Evolutionary conservation across 2,329 filamentous ascomycete species (phyloP).

Genomic region (Plenodomus lindquistii): DNA sequence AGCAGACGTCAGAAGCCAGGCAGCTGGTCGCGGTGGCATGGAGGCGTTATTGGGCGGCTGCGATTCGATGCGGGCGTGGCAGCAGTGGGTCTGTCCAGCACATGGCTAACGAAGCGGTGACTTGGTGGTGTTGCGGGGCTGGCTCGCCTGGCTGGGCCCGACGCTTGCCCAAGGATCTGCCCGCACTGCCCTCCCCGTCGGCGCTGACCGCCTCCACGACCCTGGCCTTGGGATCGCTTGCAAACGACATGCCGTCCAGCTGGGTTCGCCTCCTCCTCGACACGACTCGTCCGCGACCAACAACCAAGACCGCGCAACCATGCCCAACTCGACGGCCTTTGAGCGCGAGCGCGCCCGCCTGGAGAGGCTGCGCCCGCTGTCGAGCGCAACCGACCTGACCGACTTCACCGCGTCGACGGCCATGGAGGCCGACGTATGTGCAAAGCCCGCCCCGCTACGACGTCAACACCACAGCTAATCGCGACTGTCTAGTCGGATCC

Average conservation of each 20-base stretch:
- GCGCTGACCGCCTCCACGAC: conserved; percentile 18
- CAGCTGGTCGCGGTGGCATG: conserved; percentile 5
- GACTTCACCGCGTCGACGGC: conserved; percentile 20
- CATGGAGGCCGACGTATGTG: conserved; percentile 21
- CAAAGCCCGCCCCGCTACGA: conserved; percentile 7
- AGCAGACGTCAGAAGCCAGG: conserved; percentile 5
- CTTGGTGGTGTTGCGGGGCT: conserved; percentile 12
- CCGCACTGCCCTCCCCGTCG: conserved; percentile 8
- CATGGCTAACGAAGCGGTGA: conserved; percentile 15
- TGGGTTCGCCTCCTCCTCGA: conserved; percentile 20
- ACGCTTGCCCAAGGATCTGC: conserved; percentile 6
- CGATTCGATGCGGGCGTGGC: conserved; percentile 9
- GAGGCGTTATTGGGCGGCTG: conserved; percentile 8
- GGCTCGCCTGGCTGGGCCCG: conserved; percentile 9
- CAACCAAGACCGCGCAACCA: conserved; percentile 2
- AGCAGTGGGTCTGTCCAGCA: conserved; percentile 11
- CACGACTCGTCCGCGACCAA: conserved; percentile 9
- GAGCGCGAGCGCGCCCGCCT: conserved; percentile 2
- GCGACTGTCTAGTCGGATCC: conserved; percentile 33
- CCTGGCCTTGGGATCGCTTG: conserved; percentile 15
- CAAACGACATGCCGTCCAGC: conserved; percentile 16
- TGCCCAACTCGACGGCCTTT: conserved; percentile 12
- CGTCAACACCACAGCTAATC: conserved; percentile 18
- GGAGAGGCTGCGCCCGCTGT: conserved; percentile 20
- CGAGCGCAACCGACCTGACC: conserved; percentile 24